Conservation (phyloP, 768 basidiomycete species). For the Podaxis sp. region DNA sequence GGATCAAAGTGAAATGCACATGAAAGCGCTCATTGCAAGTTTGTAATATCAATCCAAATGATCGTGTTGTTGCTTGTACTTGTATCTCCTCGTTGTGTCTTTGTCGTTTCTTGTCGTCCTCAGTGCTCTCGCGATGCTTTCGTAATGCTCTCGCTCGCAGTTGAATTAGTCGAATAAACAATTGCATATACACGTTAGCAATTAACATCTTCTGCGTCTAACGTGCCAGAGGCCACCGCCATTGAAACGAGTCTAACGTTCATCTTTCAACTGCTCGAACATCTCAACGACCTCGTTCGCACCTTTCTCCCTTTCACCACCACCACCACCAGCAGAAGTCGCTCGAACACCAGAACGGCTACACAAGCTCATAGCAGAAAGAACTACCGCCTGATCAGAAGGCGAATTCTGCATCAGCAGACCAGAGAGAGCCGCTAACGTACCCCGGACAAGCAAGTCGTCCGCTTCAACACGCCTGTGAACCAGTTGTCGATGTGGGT, state of each 20-base stretch:
- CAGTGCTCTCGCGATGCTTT: background rate
- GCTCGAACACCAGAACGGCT: conserved; percentile 18
- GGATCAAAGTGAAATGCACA: conserved; percentile 1
- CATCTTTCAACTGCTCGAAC: conserved; percentile 43
- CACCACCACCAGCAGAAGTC: conserved; percentile 11
- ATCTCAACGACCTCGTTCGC: conserved; percentile 53
- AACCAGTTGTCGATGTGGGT: conserved; percentile 1
- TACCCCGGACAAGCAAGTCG: conserved; percentile 61
- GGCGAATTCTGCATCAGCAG: conserved; percentile 43
- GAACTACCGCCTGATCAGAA: conserved; percentile 35
- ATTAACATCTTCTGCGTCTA: background rate
- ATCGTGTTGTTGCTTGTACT: background rate
- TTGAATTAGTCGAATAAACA: background rate
- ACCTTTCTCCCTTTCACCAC: conserved; percentile 25
- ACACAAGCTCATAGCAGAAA: conserved; percentile 24
- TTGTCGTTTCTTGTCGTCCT: background rate
- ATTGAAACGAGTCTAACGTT: background rate
- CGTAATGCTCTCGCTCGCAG: background rate
- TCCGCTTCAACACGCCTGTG: conserved; percentile 29
- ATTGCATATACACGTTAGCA: background rate
- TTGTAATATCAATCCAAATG: no score
- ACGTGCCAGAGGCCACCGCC: background rate
- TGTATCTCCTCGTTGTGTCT: background rate
- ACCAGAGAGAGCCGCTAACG: conserved; percentile 73
- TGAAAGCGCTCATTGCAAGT: background rate